Evolutionary conservation across 2,329 filamentous ascomycete species (phyloP), one percentile per base, ranked within the genome.

Genomic region (Fusarium coicis): DNA sequence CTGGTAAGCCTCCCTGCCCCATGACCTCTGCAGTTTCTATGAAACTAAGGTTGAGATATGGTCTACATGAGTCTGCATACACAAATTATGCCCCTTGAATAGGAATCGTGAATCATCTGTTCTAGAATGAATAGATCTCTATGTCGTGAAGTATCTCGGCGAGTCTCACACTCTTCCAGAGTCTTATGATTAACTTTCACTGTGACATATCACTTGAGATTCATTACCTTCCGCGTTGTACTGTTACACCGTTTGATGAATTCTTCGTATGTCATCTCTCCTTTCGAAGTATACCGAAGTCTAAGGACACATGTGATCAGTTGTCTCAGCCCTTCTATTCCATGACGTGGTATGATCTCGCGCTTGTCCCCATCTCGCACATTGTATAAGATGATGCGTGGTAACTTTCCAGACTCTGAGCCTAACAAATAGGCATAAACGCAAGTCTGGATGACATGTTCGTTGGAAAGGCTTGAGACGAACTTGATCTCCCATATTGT

Each of bases 401-500:
- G 78, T 36, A 72, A 10, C 10, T 62, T 56, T 12, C 58, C 54
- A 46, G 46, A 55, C 39, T 49, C 4, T 10, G 44, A 40, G 8
- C 66, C 59, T 36, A 63, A 62, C 9, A 80, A 54, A 53, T 79
- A 78, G 37, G 74, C 75, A 68, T 80, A 80, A 11, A 65, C 55
- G 26, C 73, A 77, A 16, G 70, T 70, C 42, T 81, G 79, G 16
- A 80, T 46, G 19, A 77, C 54, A 21, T 81, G 73, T 44, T 78
- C 69, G 15, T 74, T 68, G 18, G 74, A 66, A 18, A 81, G 72
- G 11, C 72, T 19, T 7, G 70, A 68, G 10, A 79, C 77, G 63
- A 80, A 80, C 42, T 81, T 81, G 53, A 80, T 76, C 67, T 80
- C 79, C 78, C 78, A 80, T 30, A 80, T 54, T 18, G 66, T 47